These are phyloP conservation scores for Crithidia brevicula DNA, from an alignment of 208 protist genomes.

Conservation along the genomic window DNA sequence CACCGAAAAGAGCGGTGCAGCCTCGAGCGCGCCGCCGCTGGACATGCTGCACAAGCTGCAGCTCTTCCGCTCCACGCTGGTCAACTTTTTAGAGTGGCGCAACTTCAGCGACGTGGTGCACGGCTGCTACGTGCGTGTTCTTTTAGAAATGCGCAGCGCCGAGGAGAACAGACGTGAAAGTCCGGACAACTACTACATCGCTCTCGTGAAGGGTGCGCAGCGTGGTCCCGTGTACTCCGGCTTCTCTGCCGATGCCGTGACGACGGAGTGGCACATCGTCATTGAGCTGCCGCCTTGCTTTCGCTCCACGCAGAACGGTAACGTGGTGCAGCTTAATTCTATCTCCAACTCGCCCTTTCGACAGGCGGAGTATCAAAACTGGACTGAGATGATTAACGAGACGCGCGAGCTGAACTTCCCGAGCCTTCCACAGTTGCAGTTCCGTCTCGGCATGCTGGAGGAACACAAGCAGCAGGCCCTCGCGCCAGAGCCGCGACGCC, in stretches of 20 bases:
- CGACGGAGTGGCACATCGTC: constrained; percentile 88
- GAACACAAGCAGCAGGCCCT: constrained; percentile 88
- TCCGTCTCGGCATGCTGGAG: constrained; percentile 83
- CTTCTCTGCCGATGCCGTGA: constrained; percentile 82
- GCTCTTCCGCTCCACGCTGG: constrained; percentile 86
- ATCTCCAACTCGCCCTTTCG: constrained; percentile 91
- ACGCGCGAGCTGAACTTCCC: constrained; percentile 57
- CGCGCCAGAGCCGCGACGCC: constrained; percentile 46
- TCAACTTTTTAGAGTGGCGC: constrained; percentile 86
- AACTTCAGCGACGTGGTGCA: constrained; percentile 85
- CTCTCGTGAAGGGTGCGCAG: constrained; percentile 80
- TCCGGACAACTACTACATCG: constrained; percentile 90
- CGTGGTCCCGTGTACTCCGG: constrained; percentile 84
- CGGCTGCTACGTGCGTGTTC: constrained; percentile 90
- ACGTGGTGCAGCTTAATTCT: constrained; percentile 91
- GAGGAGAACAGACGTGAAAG: constrained; percentile 75
- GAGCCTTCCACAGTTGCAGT: constrained; percentile 77
- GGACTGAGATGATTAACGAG: constrained; percentile 72
- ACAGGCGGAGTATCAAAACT: constrained; percentile 85
- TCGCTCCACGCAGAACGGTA: constrained; percentile 81
- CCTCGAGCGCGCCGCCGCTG: constrained; percentile 58
- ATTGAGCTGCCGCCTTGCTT: constrained; percentile 93
- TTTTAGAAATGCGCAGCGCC: constrained; percentile 87
- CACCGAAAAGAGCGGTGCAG: constrained; percentile 11
- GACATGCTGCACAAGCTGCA: constrained; percentile 81